Evolutionary conservation across 1,139 yeast genomes (phyloP).

Genomic region (Taphrina communis): DNA sequence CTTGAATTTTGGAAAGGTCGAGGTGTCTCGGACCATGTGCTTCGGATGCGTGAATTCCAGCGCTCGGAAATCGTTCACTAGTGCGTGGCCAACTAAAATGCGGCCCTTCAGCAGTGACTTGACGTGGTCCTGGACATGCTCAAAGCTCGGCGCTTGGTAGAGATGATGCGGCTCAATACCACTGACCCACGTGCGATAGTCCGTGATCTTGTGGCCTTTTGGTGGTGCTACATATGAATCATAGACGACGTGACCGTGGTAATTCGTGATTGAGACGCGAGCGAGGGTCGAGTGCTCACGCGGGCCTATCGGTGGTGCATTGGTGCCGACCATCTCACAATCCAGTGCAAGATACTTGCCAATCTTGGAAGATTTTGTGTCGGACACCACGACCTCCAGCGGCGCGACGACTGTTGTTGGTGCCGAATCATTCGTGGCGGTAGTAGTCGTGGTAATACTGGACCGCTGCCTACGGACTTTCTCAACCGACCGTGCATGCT

Average conservation of each 20-base stretch:
- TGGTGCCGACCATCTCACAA: conserved; percentile 90
- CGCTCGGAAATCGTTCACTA: conserved; percentile 75
- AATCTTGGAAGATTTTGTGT: conserved; percentile 42
- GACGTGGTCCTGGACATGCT: conserved; percentile 67
- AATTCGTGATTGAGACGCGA: conserved; percentile 84
- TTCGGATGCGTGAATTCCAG: conserved; percentile 72
- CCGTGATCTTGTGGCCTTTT: conserved; percentile 66
- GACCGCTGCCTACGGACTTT: neutral
- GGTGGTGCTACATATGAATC: conserved; percentile 79
- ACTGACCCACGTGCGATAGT: conserved; percentile 95
- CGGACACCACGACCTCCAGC: conserved; percentile 26
- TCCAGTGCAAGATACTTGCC: conserved; percentile 85
- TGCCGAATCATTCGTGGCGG: neutral
- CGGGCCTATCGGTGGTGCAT: conserved; percentile 56
- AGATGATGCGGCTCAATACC: conserved; percentile 73
- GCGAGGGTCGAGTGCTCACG: conserved; percentile 81
- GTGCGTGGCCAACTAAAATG: conserved; percentile 82
- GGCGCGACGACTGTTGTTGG: conserved; percentile 16
- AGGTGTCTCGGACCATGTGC: conserved; percentile 72
- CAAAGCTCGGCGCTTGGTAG: conserved; percentile 52
- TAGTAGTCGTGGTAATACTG: neutral
- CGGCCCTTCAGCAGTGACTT: conserved; percentile 58
- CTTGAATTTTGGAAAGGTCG: conserved; percentile 65
- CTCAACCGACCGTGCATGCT: neutral
- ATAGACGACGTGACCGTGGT: conserved; percentile 70